Evolutionary conservation across 192 early-diverging fungal species (phyloP).

Genomic region (Glomus cerebriforme): DNA sequence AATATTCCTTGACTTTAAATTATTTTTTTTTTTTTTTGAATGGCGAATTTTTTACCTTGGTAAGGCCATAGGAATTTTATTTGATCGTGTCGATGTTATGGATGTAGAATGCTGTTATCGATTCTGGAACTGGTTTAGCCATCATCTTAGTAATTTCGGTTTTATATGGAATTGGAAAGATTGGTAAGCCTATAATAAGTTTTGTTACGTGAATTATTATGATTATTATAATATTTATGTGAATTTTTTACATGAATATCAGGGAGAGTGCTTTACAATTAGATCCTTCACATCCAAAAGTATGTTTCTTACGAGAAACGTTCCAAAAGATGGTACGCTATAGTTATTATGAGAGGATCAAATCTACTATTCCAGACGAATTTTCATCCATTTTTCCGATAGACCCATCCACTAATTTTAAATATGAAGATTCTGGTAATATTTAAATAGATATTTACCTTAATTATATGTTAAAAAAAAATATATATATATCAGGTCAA

Average conservation of each 20-base stretch:
- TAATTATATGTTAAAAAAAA: neutral
- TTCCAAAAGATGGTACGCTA: slow-evolving; percentile 84
- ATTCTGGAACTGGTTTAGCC: slow-evolving; percentile 85
- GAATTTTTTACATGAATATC: slow-evolving; percentile 5
- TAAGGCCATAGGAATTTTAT: slow-evolving; percentile 63
- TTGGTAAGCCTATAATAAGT: slow-evolving; percentile 57
- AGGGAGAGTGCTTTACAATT: slow-evolving; percentile 58
- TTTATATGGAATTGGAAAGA: slow-evolving; percentile 87
- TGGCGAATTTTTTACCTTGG: slow-evolving; percentile 14
- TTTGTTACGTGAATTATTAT: slow-evolving; percentile 10
- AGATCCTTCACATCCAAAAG: slow-evolving; percentile 56
- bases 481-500: too few species aligned
- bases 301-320: slow-evolving; percentile 83
- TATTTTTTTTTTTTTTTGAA: neutral
- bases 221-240: neutral
- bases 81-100: slow-evolving; percentile 66
- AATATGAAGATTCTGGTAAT: slow-evolving; percentile 61
- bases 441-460: neutral
- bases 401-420: slow-evolving; percentile 72
- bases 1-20: slow-evolving; percentile 5
- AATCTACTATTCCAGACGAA: slow-evolving; percentile 69
- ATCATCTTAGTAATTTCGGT: slow-evolving; percentile 92
- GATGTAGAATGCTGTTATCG: slow-evolving; percentile 87
- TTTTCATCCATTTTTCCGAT: slow-evolving; percentile 61
- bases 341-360: slow-evolving; percentile 89